Conservation (phyloP, 176 grass and related monocot species). For the Bonia amplexicaulis region DNA sequence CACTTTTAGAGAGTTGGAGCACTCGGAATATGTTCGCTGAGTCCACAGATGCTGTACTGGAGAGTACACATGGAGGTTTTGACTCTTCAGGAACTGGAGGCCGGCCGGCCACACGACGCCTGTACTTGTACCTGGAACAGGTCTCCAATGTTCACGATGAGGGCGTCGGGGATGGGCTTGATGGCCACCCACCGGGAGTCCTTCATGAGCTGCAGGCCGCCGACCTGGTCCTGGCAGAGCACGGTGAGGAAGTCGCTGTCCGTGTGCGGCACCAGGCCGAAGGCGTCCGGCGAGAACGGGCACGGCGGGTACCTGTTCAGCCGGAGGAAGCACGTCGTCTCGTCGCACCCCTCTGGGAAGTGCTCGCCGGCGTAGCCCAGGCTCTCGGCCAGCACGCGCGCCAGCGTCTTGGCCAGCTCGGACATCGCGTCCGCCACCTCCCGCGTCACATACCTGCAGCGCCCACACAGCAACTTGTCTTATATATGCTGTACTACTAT, state of each 20-base stretch:
- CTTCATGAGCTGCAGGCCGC: conserved; percentile 75
- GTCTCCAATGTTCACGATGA: conserved; percentile 91
- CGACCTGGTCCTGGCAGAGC: conserved; percentile 60
- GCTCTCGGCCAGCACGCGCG: conserved; percentile 50
- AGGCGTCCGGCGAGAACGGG: conserved; percentile 47
- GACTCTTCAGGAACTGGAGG: not conserved
- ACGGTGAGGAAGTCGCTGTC: conserved; percentile 96
- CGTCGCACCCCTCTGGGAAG: conserved; percentile 65
- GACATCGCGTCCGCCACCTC: conserved; percentile 58
- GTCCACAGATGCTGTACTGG: not conserved
- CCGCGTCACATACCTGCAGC: conserved; percentile 55
- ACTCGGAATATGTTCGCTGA: conserved; percentile 4
- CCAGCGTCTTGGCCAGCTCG: conserved; percentile 46
- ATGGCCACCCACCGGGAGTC: conserved; percentile 63
- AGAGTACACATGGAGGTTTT: not conserved
- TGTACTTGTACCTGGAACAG: conserved; percentile 79
- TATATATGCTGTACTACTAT: not conserved
- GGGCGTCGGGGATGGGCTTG: conserved; percentile 62
- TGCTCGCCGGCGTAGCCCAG: conserved; percentile 21
- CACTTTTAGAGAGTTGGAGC: not conserved
- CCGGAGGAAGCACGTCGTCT: conserved; percentile 72
- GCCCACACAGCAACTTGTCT: not conserved
- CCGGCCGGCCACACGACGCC: too few relatives aligned
- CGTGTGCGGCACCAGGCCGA: conserved; percentile 84
- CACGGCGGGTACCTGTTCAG: conserved; percentile 88